Evolutionary conservation across 2,329 filamentous ascomycete genomes (phyloP), one percentile per base, ranked within the genome.

Genomic region (Reticulascus tulasneorum): DNA sequence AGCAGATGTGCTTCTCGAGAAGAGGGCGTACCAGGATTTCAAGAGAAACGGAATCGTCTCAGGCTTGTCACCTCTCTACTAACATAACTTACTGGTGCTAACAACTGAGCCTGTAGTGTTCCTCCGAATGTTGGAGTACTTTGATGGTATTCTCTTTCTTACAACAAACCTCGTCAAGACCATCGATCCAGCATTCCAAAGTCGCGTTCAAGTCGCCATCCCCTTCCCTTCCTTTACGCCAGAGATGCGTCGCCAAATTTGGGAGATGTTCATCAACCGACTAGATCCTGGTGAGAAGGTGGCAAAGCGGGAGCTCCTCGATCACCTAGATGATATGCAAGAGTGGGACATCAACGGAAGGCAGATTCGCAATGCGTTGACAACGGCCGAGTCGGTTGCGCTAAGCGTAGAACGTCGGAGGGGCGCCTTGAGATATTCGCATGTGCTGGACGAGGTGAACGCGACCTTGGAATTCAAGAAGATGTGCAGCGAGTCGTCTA

Each of bases 1-100:
- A 62, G 87, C 84, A 2, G 86, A 90, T 49, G 83, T 89, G 5
- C 89, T 90, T 63, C 67, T 94, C 11, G 86, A 93, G 65, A 57
- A 64, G 51, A 60, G 71, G 5, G 56, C 65, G 33, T 58, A 60
- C 24, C 56, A 59, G 23, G 64, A 75, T 43, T 60, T 75, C 11
- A 55, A 57, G 24, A 60, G 69, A 11, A 75, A 75, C 48, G 69
- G 65, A 30, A 55, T 75, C 4, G 66, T 71, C 5, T 65, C 62
- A 34, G 67, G n/a, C n/a, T n/a, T n/a, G n/a, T n/a, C n/a, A n/a
- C n/a, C n/a, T n/a, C n/a, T n/a, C n/a, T n/a, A n/a, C n/a, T n/a
- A n/a, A n/a, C n/a, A n/a, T n/a, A n/a, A n/a, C n/a, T n/a, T n/a
- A n/a, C n/a, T n/a, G n/a, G n/a, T n/a, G n/a, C n/a, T n/a, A n/a